Base-by-base conservation (phyloP, 352 stramenopile genomes). In the Phytopythium oedochilum region DNA sequence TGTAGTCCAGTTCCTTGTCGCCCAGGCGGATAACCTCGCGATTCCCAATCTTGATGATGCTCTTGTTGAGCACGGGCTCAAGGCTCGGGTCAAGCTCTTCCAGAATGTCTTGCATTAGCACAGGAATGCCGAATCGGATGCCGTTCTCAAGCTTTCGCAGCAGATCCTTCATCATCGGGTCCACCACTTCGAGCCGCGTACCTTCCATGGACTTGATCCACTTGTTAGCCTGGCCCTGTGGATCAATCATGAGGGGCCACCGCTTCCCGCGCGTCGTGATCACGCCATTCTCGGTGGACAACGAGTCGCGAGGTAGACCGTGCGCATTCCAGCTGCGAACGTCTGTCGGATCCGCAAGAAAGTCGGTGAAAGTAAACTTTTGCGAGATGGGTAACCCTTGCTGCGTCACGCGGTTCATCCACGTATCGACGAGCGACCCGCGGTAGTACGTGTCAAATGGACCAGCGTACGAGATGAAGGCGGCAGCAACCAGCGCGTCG, bases 181-280 rank as follows among this genome's bases (percentile, higher is more conserved):
- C 94, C 7, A 98, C 87, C 5, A 98, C 84, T 43, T 96, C 84
- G 5, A 98, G 74, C 0, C 73, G 73, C 8, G 49, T 71, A 5
- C 88, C 89, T 60, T 98, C 87, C 82, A 98, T 96, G 3, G 92
- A 91, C 58, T 96, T 96, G 59, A 98, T 97, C 96, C 96, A 98
- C 56, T 97, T 97, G 63, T 98, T 99, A 10, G 91, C 96, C 55
- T 98, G 96, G 0, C 88, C 91, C 60, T 98, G 92, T 18, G 96
- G 96, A 45, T 98, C 96, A 49, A 98, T 98, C 94, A 98, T 98
- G 9, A 98, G 78, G n/a, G 95, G 95, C 95, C 95, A 98, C 2
- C 95, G 74, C 48, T 93, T 94, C 14, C 92, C 89, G 34, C 89
- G 75, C 3, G 91, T 98, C 22, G 96, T 96, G 59, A 98, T 97